Evolutionary conservation across 192 early-diverging fungal species (phyloP).

Genomic region (Coemansia guatemalensis): DNA sequence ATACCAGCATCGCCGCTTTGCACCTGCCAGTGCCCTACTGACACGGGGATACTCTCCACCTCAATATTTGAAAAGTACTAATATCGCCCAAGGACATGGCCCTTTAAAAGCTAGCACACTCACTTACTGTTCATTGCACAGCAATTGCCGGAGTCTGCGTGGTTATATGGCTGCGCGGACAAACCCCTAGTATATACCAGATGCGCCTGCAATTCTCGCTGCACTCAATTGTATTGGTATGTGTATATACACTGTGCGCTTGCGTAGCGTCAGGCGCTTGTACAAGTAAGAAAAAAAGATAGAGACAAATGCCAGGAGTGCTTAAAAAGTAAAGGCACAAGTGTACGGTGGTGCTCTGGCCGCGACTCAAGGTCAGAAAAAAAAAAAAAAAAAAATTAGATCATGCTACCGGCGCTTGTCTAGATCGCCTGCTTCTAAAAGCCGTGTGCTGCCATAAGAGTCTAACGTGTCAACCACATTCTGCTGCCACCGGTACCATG

Average conservation of each 20-base stretch:
- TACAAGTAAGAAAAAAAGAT: not conserved
- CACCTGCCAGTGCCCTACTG: not conserved
- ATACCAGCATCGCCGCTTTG: not conserved
- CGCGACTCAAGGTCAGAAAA: not conserved
- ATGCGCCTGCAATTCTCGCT: not conserved
- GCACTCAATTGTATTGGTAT: not conserved
- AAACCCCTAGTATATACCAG: not conserved
- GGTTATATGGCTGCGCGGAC: not conserved
- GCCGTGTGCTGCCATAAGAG: slow-evolving; percentile 18
- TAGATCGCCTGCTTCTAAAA: not conserved
- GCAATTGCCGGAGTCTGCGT: not conserved
- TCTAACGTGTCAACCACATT: slow-evolving; percentile 21
- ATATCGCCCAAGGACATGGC: not conserved
- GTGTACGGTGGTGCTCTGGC: not conserved
- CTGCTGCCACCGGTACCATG: slow-evolving; percentile 52
- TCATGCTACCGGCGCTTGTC: not conserved
- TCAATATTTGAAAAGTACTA: not conserved
- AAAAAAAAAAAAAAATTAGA: slow-evolving; percentile 21
- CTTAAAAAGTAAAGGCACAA: not conserved
- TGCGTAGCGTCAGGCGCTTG: not conserved
- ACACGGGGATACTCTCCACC: not conserved
- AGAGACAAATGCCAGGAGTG: not conserved
- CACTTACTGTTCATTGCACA: slow-evolving; percentile 35
- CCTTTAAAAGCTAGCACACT: not conserved
- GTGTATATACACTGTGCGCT: not conserved